Evolutionary conservation across 1,284 basidiomycete genomes (phyloP), one percentile per base, ranked within the genome.

Genomic region (Apiotrichum gracile): DNA sequence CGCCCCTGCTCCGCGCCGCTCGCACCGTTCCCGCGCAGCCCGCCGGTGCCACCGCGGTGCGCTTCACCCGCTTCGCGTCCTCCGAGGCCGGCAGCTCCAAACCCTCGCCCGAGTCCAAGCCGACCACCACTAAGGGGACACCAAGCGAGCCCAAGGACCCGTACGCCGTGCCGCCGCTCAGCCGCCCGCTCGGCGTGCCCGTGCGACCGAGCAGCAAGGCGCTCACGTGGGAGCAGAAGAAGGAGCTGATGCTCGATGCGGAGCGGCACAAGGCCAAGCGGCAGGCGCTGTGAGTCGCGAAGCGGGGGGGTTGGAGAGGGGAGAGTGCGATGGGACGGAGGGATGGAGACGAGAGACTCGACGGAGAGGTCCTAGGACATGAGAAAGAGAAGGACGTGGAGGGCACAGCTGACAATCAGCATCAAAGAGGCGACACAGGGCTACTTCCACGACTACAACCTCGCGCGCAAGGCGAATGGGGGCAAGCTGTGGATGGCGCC

Each of bases 401-500:
- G 14, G 8, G 13, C 33, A 27, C 34, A 29, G 6, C 47, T 51
- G 56, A 14, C 31, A 9, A 3, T n/a, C 9, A 94, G 90, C 58
- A 82, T 96, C 51, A 86, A 89, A 65, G 85, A 93, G 75, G 88
- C 86, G 0, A 83, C 83, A 16, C 86, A 85, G 64, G 91, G 92
- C 0, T 96, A 97, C 73, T 97, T 92, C 66, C 81, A 88, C 61
- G 94, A 97, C 68, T 80, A 88, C 53, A 89, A 91, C 66, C 83
- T 85, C 62, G 86, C 90, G 17, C 79, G 85, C 49, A 81, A 81
- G 35, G 65, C 62, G 17, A 65, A 64, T 24, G 92, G 91, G 9
- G 94, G 94, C 21, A 98, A 98, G 78, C 87, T 88, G 12, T 98
- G 91, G 92, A 82, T 93, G 51, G 91, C 90, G 14, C 93, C 93